A percentile compares a stretch with the other conserved stretches of the same genome.
Conservation (phyloP, 176 grass and related monocot genomes). For the Metroxylon sagu region DNA sequence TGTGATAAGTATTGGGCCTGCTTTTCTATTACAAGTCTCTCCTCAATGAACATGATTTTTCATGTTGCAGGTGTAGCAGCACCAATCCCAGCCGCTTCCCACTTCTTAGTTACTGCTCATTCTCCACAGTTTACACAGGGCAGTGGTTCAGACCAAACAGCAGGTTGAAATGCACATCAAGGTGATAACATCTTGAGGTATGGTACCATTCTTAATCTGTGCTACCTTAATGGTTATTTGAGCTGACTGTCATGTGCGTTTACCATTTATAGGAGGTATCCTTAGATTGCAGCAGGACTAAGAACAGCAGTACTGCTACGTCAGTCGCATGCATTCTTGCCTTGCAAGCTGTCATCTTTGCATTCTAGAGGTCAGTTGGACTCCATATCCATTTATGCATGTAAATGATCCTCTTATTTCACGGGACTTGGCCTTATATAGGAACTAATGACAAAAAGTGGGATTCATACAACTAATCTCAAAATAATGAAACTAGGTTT, state of each 20-base stretch:
- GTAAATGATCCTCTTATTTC: background rate
- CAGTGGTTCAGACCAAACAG: constrained; percentile 75
- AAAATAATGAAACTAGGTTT: no score
- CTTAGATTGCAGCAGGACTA: constrained; percentile 87
- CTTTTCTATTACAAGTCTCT: no score
- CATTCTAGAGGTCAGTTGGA: constrained; percentile 63
- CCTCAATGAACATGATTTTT: no score
- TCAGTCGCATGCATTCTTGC: constrained; percentile 52
- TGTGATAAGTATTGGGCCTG: no score
- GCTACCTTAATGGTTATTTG: background rate
- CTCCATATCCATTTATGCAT: no score
- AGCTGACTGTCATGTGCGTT: constrained; percentile 6
- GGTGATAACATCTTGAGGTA: constrained; percentile 57
- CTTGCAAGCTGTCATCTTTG: constrained; percentile 74
- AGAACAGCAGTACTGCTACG: constrained; percentile 54
- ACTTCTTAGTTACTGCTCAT: constrained; percentile 49
- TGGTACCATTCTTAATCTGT: constrained; percentile 1
- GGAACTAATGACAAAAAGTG: no score
- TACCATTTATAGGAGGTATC: constrained; percentile 43
- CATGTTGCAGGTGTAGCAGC: constrained; percentile 30
- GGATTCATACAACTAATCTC: no score
- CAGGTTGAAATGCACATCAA: constrained; percentile 48
- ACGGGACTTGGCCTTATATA: background rate
- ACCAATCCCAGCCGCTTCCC: constrained; percentile 46
- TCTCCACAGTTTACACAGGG: constrained; percentile 68